These are phyloP conservation scores for Suillus occidentalis DNA, from an alignment of 768 basidiomycete genomes.

Conservation along the genomic window DNA sequence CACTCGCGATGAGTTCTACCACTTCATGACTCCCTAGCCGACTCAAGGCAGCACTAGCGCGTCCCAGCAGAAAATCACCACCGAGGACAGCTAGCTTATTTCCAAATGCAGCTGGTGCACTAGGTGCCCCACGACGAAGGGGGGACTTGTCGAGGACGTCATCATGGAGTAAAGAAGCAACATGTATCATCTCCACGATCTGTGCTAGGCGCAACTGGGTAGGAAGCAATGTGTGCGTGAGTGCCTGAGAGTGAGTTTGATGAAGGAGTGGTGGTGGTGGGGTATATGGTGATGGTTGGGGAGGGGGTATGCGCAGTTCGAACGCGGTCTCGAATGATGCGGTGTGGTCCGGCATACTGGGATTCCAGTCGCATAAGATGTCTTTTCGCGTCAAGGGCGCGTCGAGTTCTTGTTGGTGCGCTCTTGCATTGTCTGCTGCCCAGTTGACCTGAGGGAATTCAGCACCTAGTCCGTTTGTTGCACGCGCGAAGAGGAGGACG, in stretches of 20 bases:
- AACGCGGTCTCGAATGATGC: constrained; percentile 65
- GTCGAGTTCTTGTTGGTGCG: constrained; percentile 65
- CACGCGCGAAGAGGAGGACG: constrained; percentile 86
- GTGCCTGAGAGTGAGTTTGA: constrained; percentile 34
- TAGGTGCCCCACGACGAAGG: constrained; percentile 66
- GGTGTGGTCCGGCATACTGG: constrained; percentile 77
- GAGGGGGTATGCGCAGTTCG: constrained; percentile 40
- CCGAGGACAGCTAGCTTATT: constrained; percentile 94
- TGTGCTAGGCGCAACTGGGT: constrained; percentile 92
- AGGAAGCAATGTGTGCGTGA: constrained; percentile 53
- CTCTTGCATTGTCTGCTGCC: constrained; percentile 59
- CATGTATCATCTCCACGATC: constrained; percentile 97
- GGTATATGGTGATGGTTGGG: constrained; percentile 13
- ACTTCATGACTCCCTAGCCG: constrained; percentile 86
- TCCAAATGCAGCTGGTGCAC: constrained; percentile 76
- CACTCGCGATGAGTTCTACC: constrained; percentile 88
- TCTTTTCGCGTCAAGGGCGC: constrained; percentile 75
- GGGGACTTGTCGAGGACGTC: constrained; percentile 78
- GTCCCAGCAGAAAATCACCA: constrained; percentile 93
- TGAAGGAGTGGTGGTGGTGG: constrained; percentile 16
- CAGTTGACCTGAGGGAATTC: constrained; percentile 61
- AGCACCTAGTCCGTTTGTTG: constrained; percentile 86
- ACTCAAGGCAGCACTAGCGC: constrained; percentile 84
- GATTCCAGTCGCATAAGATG: constrained; percentile 91
- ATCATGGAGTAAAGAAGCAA: constrained; percentile 92